phyloP scores from a whole-genome alignment of 2,329 filamentous ascomycete species.

The Penicillium hesseltinei region DNA sequence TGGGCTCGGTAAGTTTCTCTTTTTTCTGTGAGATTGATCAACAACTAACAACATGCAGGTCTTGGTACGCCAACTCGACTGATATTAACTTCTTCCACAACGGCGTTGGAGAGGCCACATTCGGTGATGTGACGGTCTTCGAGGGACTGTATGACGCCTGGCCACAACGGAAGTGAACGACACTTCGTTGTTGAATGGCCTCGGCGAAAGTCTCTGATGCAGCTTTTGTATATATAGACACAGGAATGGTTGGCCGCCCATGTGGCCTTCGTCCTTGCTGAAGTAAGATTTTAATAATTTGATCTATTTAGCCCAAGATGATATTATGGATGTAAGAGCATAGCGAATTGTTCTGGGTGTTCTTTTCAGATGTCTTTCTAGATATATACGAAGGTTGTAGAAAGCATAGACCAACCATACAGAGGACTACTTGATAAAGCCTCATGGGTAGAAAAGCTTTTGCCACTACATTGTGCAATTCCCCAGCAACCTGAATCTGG shows the following conservation, averaged over 20 bases:
- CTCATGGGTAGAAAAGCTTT: no score
- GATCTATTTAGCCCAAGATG: background rate
- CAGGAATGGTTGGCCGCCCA: no score
- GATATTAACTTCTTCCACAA: constrained; percentile 20
- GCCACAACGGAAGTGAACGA: constrained; percentile 8
- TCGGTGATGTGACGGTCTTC: constrained; percentile 13
- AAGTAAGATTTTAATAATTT: background rate
- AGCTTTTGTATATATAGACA: background rate
- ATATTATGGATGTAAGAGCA: no score
- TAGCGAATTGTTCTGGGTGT: background rate
- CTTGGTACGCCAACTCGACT: constrained; percentile 23
- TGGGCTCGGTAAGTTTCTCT: constrained; percentile 17
- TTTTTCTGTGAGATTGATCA: background rate
- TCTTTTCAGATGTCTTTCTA: background rate
- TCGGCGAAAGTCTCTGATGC: no score
- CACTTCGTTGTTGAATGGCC: background rate
- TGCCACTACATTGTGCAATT: no score
- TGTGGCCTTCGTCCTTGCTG: background rate
- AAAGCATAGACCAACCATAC: no score
- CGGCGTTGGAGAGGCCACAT: constrained; percentile 14
- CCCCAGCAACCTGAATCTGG: no score
- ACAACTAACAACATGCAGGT: constrained; percentile 3
- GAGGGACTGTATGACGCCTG: constrained; percentile 24
- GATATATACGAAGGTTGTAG: background rate
- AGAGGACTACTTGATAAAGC: no score